phyloP scores from a whole-genome alignment of 176 grass and related monocot species.

The Pharus latifolius region DNA sequence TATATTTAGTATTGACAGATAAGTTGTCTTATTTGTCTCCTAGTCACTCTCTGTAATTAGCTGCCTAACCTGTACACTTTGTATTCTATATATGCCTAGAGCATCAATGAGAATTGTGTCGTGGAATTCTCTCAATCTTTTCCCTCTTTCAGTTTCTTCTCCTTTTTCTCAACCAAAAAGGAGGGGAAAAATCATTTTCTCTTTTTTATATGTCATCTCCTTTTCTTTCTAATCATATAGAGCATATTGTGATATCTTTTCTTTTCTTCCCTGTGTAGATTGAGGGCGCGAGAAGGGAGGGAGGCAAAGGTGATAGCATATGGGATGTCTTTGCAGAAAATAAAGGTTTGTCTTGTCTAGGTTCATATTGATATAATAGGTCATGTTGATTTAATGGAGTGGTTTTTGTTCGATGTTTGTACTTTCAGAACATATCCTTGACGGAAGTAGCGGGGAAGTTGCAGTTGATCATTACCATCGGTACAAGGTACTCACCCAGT shows the following conservation, averaged over 20 bases:
- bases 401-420: conserved; percentile 14
- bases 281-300: conserved; percentile 80
- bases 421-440: conserved; percentile 56
- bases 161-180: too few relatives aligned
- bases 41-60: too few relatives aligned
- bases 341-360: conserved; percentile 40
- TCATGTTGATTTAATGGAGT: background rate
- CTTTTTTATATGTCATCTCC: too few relatives aligned
- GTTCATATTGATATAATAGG: background rate
- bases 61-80: too few relatives aligned
- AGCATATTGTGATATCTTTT: background rate
- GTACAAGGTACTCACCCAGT: conserved; percentile 81
- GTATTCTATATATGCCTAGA: too few relatives aligned
- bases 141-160: too few relatives aligned
- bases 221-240: background rate
- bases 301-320: conserved; percentile 83
- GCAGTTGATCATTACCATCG: conserved; percentile 96
- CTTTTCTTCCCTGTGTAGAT: conserved; percentile 50
- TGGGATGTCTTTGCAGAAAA: conserved; percentile 92
- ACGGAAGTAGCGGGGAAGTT: conserved; percentile 64
- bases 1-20: too few relatives aligned
- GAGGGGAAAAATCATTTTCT: background rate
- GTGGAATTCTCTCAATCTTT: too few relatives aligned
- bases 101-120: too few relatives aligned
- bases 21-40: too few relatives aligned